phyloP scores from a whole-genome alignment of 1,139 yeast genomes.

The Ogataea hybrid region DNA sequence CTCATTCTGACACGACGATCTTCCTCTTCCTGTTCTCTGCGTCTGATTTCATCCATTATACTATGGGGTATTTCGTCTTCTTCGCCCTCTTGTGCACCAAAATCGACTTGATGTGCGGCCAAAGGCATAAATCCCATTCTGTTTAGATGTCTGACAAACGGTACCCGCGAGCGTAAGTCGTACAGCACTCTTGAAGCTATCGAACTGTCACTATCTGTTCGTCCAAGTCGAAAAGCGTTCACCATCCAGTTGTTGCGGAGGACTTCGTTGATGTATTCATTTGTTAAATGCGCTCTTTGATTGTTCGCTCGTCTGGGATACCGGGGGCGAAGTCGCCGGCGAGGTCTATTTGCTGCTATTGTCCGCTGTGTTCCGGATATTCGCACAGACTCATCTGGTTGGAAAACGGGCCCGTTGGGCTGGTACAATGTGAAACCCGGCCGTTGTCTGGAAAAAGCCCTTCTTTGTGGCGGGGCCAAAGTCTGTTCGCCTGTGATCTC shows the following conservation, averaged over 20 bases:
- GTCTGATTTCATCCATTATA: slow-evolving; percentile 34
- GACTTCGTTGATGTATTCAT: slow-evolving; percentile 9
- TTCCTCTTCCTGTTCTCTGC: slow-evolving; percentile 33
- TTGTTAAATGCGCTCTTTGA: background rate
- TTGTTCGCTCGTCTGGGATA: background rate
- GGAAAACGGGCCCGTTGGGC: slow-evolving; percentile 15
- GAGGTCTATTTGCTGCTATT: background rate
- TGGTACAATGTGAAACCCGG: slow-evolving; percentile 15
- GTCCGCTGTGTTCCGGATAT: slow-evolving; percentile 10
- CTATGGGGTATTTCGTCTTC: slow-evolving; percentile 35
- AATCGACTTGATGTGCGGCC: slow-evolving; percentile 12
- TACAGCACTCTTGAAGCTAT: slow-evolving; percentile 8
- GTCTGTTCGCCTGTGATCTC: slow-evolving; percentile 29
- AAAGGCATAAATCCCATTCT: slow-evolving; percentile 7
- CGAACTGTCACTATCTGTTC: slow-evolving; percentile 15
- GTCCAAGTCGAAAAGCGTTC: slow-evolving; percentile 1
- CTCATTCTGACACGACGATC: slow-evolving; percentile 28
- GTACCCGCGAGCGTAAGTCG: slow-evolving; percentile 9
- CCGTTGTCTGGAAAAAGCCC: slow-evolving; percentile 6
- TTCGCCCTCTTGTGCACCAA: slow-evolving; percentile 20
- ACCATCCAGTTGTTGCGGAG: slow-evolving; percentile 10
- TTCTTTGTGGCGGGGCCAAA: slow-evolving; percentile 7
- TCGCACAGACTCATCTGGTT: slow-evolving; percentile 10
- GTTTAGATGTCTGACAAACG: slow-evolving; percentile 5
- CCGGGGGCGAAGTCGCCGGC: slow-evolving; percentile 5